These are phyloP conservation scores for Bocquillonia castaneifolia DNA, from an alignment of 441 rosid genomes.

Conservation along the genomic window DNA sequence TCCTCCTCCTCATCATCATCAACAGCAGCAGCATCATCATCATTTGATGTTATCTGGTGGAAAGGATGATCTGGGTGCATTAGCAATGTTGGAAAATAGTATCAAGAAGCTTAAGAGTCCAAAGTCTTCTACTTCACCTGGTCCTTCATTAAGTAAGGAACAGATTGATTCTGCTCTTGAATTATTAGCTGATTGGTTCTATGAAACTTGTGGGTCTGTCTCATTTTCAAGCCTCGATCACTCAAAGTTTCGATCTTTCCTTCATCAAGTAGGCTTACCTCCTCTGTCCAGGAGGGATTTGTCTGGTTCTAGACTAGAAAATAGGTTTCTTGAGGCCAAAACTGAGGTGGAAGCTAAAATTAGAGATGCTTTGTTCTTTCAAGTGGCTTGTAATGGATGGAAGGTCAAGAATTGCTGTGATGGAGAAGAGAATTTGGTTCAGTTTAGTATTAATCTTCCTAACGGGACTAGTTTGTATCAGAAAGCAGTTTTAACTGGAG, in stretches of 20 bases:
- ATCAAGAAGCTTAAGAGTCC: constrained; percentile 93
- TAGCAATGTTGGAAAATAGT: constrained; percentile 90
- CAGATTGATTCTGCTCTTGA: constrained; percentile 77
- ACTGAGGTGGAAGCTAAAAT: constrained; percentile 66
- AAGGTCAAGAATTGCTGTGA: constrained; percentile 35
- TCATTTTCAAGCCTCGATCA: constrained; percentile 81
- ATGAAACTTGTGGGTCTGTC: constrained; percentile 83
- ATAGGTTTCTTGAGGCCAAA: constrained; percentile 63
- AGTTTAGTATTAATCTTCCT: constrained; percentile 68
- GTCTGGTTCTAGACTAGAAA: constrained; percentile 54
- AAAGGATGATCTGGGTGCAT: constrained; percentile 77
- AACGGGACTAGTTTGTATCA: constrained; percentile 80
- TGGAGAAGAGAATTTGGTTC: constrained; percentile 59
- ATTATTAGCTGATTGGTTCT: constrained; percentile 76
- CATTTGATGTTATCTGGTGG: constrained; percentile 83
- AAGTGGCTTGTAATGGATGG: constrained; percentile 81
- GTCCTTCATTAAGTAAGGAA: constrained; percentile 66
- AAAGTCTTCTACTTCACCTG: constrained; percentile 45
- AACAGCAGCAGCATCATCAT: constrained; percentile 20
- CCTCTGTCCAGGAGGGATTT: constrained; percentile 60
- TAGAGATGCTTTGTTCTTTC: constrained; percentile 84
- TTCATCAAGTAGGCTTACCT: constrained; percentile 82
- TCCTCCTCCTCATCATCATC: background rate
- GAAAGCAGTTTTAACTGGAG: constrained; percentile 50
- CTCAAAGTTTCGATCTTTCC: constrained; percentile 84